These are phyloP conservation scores for Adenanthera pavonina DNA, from an alignment of 306 rosid species.

Conservation along the genomic window DNA sequence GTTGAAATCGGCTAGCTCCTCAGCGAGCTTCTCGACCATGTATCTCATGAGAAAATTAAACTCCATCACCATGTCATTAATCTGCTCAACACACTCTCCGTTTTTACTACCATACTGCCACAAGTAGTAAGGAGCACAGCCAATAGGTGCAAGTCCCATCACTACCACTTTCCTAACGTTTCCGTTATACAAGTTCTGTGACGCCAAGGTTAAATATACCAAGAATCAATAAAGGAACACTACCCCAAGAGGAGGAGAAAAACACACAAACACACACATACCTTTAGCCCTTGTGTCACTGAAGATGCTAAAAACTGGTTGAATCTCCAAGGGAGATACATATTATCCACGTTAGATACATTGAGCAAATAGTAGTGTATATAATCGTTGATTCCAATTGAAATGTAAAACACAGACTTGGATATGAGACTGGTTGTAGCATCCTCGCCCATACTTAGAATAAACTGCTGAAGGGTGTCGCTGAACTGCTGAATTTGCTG, in stretches of 20 bases:
- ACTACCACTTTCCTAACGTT: conserved; percentile 76
- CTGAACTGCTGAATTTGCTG: conserved; percentile 90
- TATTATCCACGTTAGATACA: conserved; percentile 67
- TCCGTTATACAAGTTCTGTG: conserved; percentile 76
- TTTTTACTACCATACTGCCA: conserved; percentile 62
- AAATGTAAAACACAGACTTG: conserved; percentile 68
- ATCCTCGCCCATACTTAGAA: conserved; percentile 71
- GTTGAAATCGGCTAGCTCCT: conserved; percentile 61
- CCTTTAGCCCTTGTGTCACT: conserved; percentile 67
- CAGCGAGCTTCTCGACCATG: conserved; percentile 58
- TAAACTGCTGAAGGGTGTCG: conserved; percentile 72
- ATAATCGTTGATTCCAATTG: conserved; percentile 90
- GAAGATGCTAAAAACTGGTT: conserved; percentile 77
- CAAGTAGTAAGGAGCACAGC: conserved; percentile 84
- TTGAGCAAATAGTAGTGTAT: conserved; percentile 85
- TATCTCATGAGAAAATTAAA: conserved; percentile 83
- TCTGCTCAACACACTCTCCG: conserved; percentile 75
- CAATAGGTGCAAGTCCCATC: conserved; percentile 89
- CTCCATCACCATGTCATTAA: conserved; percentile 82
- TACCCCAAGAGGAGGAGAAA: background rate
- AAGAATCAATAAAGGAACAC: conserved; percentile 1
- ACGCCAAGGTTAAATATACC: conserved; percentile 38
- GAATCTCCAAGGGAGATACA: conserved; percentile 78
- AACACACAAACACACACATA: conserved; percentile 7
- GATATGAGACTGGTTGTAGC: conserved; percentile 61